Evolutionary conservation across 108 stramenopile species (phyloP).

Genomic region (Nannochloropsis oceanica): DNA sequence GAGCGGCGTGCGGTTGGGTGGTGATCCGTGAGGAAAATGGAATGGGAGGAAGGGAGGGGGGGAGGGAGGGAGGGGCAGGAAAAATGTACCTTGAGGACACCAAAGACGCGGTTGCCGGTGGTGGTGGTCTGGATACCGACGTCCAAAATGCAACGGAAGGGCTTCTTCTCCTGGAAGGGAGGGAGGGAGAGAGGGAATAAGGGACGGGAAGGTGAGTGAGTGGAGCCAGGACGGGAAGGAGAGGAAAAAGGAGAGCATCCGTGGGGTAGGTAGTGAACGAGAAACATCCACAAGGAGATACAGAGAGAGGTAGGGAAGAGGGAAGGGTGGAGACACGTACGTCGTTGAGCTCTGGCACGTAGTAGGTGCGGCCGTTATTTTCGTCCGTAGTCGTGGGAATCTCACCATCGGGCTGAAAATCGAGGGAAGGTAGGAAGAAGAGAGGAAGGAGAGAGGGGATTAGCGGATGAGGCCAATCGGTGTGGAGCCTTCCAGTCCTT

Average conservation of each 20-base stretch:
- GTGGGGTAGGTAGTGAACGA: not conserved
- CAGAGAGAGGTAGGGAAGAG: not conserved
- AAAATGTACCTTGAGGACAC: not conserved
- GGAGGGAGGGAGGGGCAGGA: not conserved
- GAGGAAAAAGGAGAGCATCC: not conserved
- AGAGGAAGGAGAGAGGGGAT: not conserved
- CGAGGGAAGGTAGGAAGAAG: not conserved
- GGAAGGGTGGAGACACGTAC: not conserved
- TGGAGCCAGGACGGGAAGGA: not conserved
- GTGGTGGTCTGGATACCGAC: slow-evolving; percentile 89
- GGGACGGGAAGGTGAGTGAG: not conserved
- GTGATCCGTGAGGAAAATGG: not conserved
- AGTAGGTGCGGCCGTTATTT: slow-evolving; percentile 72
- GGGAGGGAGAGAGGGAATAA: not conserved
- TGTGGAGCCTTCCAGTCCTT: not conserved
- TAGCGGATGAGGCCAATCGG: not conserved
- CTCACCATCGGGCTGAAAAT: slow-evolving; percentile 29
- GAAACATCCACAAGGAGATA: not conserved
- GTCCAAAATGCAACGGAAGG: slow-evolving; percentile 89
- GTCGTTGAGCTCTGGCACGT: slow-evolving; percentile 94
- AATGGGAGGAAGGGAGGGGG: not conserved
- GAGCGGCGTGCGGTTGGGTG: too few species aligned
- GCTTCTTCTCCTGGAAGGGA: slow-evolving; percentile 71
- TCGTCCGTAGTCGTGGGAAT: slow-evolving; percentile 64
- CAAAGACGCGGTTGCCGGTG: slow-evolving; percentile 54